A percentile compares a stretch with the other conserved stretches of the same genome.
These are phyloP conservation scores for Chaetomium olivaceum DNA, from an alignment of 2,329 filamentous ascomycete species.

Conservation along the genomic window DNA sequence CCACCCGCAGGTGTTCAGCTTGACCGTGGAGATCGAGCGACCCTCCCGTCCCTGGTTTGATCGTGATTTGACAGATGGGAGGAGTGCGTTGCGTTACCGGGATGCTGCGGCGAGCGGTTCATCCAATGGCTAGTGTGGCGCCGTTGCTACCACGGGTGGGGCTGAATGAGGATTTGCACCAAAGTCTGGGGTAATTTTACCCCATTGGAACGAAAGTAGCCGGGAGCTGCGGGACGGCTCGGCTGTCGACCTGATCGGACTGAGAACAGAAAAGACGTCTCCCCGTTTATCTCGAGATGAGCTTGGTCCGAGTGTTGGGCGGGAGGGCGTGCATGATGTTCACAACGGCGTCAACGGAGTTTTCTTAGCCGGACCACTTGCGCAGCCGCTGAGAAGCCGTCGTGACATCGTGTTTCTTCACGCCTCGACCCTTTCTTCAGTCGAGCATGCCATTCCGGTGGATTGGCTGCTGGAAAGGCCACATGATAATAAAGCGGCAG, in stretches of 20 bases:
- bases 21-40: neutral
- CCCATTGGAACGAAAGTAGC: neutral
- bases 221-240: conserved; percentile 29
- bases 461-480: conserved; percentile 9
- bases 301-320: neutral
- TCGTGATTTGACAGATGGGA: conserved; percentile 24
- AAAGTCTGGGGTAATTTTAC: conserved; percentile 16
- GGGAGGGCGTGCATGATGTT: conserved; percentile 5
- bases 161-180: conserved; percentile 8
- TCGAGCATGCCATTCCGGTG: neutral
- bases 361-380: conserved; percentile 1
- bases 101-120: conserved; percentile 24
- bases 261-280: neutral
- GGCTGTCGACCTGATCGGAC: conserved; percentile 22
- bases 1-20: neutral
- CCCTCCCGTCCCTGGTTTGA: conserved; percentile 22
- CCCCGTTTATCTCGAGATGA: neutral
- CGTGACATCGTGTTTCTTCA: conserved; percentile 25
- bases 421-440: conserved; percentile 2
- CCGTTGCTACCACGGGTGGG: conserved; percentile 3
- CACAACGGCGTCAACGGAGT: neutral
- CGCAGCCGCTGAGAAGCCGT: conserved; percentile 1
- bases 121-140: conserved; percentile 24
- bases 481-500: conserved; percentile 31
- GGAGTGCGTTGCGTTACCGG: conserved; percentile 26